Evolutionary conservation across 371 early-diverging fungal genomes (phyloP).

Genomic region (Zychaea mexicana): DNA sequence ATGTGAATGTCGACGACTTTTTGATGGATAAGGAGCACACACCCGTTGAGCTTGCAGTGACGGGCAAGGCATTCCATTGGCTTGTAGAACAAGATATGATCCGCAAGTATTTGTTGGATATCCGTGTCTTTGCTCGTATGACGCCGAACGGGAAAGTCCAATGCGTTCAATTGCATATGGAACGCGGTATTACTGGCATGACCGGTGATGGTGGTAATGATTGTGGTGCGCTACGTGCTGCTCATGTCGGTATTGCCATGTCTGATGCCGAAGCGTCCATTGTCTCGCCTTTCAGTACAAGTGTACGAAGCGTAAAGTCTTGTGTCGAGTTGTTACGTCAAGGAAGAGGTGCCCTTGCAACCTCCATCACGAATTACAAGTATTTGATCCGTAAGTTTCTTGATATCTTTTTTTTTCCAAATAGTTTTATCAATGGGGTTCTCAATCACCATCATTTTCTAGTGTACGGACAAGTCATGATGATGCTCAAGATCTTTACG

Average conservation of each 20-base stretch:
- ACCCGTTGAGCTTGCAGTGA: slow-evolving; percentile 64
- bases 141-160: slow-evolving; percentile 70
- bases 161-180: slow-evolving; percentile 61
- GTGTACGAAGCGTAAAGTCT: slow-evolving; percentile 57
- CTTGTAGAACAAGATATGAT: slow-evolving; percentile 30
- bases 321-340: slow-evolving; percentile 75
- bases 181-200: slow-evolving; percentile 79
- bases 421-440: no score
- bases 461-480: slow-evolving; percentile 77
- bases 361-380: slow-evolving; percentile 78
- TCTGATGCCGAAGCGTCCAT: slow-evolving; percentile 78
- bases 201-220: slow-evolving; percentile 99
- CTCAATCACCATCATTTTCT: background rate
- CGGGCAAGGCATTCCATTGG: slow-evolving; percentile 66
- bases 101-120: slow-evolving; percentile 44
- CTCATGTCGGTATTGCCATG: slow-evolving; percentile 95
- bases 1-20: slow-evolving; percentile 37
- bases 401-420: no score
- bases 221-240: slow-evolving; percentile 90
- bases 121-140: slow-evolving; percentile 78
- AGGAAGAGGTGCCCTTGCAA: slow-evolving; percentile 74
- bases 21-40: slow-evolving; percentile 17
- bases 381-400: slow-evolving; percentile 50
- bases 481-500: slow-evolving; percentile 56
- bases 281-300: slow-evolving; percentile 84